Evolutionary conservation across 2,329 filamentous ascomycete genomes (phyloP).

Genomic region (Venturia asperata): DNA sequence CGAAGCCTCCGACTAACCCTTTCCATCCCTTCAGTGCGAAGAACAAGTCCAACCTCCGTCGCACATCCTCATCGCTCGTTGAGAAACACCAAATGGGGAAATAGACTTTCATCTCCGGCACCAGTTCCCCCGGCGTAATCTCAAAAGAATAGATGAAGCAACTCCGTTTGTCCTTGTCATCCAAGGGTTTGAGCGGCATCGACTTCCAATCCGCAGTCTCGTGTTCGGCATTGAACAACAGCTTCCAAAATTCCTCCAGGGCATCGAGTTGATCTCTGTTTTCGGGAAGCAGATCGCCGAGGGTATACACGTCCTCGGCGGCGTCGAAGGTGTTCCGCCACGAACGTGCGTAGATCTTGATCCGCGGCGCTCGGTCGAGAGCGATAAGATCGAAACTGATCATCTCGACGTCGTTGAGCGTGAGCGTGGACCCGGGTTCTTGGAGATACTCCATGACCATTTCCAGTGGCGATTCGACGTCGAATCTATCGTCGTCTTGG

Average conservation of each 20-base stretch:
- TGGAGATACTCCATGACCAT: constrained; percentile 3
- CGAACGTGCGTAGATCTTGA: not conserved
- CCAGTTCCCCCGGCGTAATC: not conserved
- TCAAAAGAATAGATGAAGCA: constrained; percentile 5
- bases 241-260: not conserved
- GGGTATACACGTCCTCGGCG: constrained; percentile 1
- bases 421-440: not conserved
- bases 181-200: not conserved
- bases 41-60: constrained; percentile 7
- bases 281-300: not conserved
- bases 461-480: not conserved
- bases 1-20: not conserved
- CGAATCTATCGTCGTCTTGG: not conserved
- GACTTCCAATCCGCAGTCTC: not conserved
- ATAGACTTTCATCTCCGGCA: constrained; percentile 8
- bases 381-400: not conserved
- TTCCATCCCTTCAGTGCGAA: not conserved
- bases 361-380: not conserved
- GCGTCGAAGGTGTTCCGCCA: constrained; percentile 1
- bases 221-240: not conserved
- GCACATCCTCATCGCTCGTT: not conserved
- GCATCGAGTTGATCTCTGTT: not conserved
- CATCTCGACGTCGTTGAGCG: constrained; percentile 5
- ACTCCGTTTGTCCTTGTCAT: not conserved
- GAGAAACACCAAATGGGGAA: constrained; percentile 9